Evolutionary conservation across 257 asterid species (phyloP).

Genomic region (Plantago ovata): DNA sequence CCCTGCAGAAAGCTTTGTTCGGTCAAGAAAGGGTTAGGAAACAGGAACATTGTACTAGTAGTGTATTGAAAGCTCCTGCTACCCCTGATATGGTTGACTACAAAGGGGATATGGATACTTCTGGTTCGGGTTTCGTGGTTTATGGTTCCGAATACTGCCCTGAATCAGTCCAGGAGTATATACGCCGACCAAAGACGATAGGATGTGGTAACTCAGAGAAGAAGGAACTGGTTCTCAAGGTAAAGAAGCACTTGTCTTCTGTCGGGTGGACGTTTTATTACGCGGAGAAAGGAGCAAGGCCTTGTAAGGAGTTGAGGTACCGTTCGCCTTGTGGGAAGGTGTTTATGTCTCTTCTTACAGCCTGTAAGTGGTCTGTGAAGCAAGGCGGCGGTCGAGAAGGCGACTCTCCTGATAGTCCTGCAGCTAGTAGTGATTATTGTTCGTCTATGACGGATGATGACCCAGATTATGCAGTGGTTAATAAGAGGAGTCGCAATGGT

Average conservation of each 20-base stretch:
- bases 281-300: constrained; percentile 3
- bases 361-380: constrained; percentile 39
- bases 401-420: no score
- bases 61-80: no score
- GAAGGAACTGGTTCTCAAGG: constrained; percentile 27
- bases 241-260: constrained; percentile 55
- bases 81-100: no score
- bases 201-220: not conserved
- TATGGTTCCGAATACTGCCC: constrained; percentile 46
- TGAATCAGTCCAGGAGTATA: constrained; percentile 47
- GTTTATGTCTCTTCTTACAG: constrained; percentile 50
- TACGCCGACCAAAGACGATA: not conserved
- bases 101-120: no score
- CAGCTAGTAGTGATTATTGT: constrained; percentile 3
- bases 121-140: constrained; percentile 1
- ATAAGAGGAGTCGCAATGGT: constrained; percentile 20
- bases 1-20: no score
- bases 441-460: constrained; percentile 13
- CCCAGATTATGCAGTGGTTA: constrained; percentile 25
- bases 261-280: constrained; percentile 58
- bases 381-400: constrained; percentile 14
- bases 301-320: constrained; percentile 40
- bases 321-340: constrained; percentile 40
- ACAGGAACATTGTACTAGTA: no score
- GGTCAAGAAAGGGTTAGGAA: no score